Base-by-base conservation (phyloP, 2,329 filamentous ascomycete genomes). In the Alternaria triticina region DNA sequence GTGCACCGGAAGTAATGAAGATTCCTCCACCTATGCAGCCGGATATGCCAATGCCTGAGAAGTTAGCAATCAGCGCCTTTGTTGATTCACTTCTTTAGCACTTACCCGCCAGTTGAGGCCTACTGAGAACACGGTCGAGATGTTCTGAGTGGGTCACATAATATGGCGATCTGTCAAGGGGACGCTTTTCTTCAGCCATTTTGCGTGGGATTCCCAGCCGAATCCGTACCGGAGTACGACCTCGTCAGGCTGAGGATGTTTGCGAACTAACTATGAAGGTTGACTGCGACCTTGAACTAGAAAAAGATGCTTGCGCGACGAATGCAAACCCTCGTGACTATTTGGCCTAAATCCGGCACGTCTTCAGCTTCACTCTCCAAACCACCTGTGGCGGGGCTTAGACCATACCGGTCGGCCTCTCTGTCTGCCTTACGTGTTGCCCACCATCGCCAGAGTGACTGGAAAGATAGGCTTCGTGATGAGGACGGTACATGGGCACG, bases 21-120 rank as follows among this genome's bases (percentile, higher is more conserved):
- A 73, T 61, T 3, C 71, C 69, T 10, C 57, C 70, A 2, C 71
- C 71, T 23, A 74, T 62, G 44, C 64, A 68, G 6, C 69, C 70
- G 10, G 70, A 72, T 17, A 74, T 70, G 23, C 71, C 71, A 55
- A 74, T 74, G 2, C 70, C 70, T 72, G 27, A 7, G 17, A 4
- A 17, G 45, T 54, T 27, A 46, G 33, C 20, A 13, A 20, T 15
- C 46, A 44, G 23, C 40, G 4, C 5, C 4, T 5, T 5, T 9
- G 3, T 13, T 17, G 30, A 44, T 22, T 10, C 12, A 23, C 15
- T n/a, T 1, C 23, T 33, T 27, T 13, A n/a, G 28, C 17, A 25
- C 49, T 28, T 59, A 71, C 70, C 70, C 20, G 70, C 66, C 8
- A 73, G 61, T 23, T 73, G 70, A 27, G 71, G 71, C 28, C 70